Percentiles rank a stretch among this genome's conserved stretches.
Conservation (phyloP, 2,329 filamentous ascomycete genomes). For the Pseudocercospora eumusae region DNA sequence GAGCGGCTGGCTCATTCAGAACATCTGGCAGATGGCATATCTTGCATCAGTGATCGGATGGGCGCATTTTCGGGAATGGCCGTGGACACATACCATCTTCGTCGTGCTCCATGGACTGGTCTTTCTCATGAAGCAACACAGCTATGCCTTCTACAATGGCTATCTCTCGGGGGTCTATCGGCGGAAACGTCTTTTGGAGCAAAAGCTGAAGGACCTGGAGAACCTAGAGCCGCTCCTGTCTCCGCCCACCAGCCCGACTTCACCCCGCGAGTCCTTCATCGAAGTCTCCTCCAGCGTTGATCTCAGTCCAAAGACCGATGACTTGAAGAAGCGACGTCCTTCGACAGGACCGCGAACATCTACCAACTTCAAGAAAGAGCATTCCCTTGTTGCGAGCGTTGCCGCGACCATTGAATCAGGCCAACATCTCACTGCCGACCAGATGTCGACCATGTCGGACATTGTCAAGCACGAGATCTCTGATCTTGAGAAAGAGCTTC, state of each 20-base stretch:
- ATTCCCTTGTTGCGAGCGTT: conserved; percentile 62
- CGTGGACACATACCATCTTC: conserved; percentile 80
- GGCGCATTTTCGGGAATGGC: conserved; percentile 72
- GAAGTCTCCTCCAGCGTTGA: conserved; percentile 25
- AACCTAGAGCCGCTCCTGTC: conserved; percentile 49
- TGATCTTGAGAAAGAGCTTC: conserved; percentile 64
- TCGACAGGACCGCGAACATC: conserved; percentile 44
- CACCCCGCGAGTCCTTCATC: conserved; percentile 9
- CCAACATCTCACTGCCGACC: conserved; percentile 60
- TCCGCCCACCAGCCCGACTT: conserved; percentile 40
- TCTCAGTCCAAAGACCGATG: conserved; percentile 17
- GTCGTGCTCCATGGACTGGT: conserved; percentile 73
- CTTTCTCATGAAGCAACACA: conserved; percentile 83
- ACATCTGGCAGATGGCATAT: conserved; percentile 69
- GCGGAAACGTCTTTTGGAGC: conserved; percentile 46
- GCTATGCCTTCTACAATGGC: conserved; percentile 77
- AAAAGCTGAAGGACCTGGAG: conserved; percentile 61
- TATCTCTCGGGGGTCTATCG: conserved; percentile 62
- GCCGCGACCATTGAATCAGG: conserved; percentile 63
- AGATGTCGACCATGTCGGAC: conserved; percentile 64
- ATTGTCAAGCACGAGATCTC: conserved; percentile 69
- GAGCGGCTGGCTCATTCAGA: conserved; percentile 72
- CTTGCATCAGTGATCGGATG: conserved; percentile 64
- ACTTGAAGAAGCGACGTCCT: conserved; percentile 35
- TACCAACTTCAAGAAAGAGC: conserved; percentile 50